Evolutionary conservation across 1,284 basidiomycete species (phyloP), one percentile per base, ranked within the genome.

Genomic region (Pterulicium gracile): DNA sequence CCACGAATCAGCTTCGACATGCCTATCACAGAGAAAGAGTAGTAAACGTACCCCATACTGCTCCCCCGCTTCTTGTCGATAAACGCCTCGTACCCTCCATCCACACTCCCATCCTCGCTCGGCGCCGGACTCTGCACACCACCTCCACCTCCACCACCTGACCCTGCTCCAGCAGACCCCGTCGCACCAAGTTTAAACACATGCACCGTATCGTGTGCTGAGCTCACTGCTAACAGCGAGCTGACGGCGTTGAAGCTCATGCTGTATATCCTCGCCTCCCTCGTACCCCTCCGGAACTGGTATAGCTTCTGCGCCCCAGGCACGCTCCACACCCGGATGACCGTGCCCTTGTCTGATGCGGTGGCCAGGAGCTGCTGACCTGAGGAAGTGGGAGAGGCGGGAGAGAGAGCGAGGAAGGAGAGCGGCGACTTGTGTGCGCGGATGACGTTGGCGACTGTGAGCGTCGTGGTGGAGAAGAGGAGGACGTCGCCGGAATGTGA

Each of bases 401-500:
- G 7, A 4, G 36, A 39, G n/a, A 39, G 36, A 7, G 36, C 36
- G 27, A 98, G 73, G 53, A 81, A 81, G 2, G 93, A 88, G 50
- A 99, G 84, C 1, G 94, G 90, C 1, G 93, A 69, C 66, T 97
- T 97, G 72, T 99, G 96, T 10, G 96, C 96, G 58, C 93, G 93
- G 51, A 99, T 90, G 55, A 97, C 91, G 66, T 98, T 97, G 23
- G 89, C 81, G 14, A 96, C 90, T 1, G 86, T 85, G 13, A 98
- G 77, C 3, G 88, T 81, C 45, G 92, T 82, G 1, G 95, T 93
- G 50, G 92, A 93, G 69, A 98, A 98, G 42, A 96, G 69, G 52
- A 94, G 80, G 45, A 96, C 88, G 63, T 96, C 92, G 55, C 93
- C 92, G 0, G 85, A 78, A 59, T 73, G 81, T 44, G 63, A 63